Percentiles rank a stretch among this genome's conserved stretches.
Conservation (phyloP, 1,284 basidiomycete species). For the Heterobasidion occidentale region DNA sequence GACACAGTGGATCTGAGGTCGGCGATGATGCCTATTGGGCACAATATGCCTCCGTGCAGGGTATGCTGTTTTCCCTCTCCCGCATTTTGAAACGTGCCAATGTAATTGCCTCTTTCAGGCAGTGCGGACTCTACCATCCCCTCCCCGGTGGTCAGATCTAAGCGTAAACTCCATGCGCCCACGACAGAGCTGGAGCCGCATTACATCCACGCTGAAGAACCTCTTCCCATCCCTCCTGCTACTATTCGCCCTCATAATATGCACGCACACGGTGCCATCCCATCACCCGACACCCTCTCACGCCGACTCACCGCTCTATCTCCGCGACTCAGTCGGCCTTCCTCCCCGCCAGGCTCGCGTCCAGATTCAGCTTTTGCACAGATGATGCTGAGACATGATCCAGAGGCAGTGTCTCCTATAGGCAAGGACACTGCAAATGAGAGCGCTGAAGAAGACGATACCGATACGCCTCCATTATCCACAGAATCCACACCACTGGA, state of each 20-base stretch:
- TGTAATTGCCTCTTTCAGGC: slow-evolving; percentile 16
- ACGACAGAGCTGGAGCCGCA: slow-evolving; percentile 1
- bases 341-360: slow-evolving; percentile 10
- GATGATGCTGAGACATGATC: slow-evolving; percentile 4
- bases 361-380: slow-evolving; percentile 7
- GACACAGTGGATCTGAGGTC: slow-evolving; percentile 22
- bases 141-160: slow-evolving; percentile 24
- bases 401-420: slow-evolving; percentile 4
- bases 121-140: slow-evolving; percentile 33
- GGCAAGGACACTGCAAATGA: slow-evolving; percentile 14
- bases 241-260: slow-evolving; percentile 11
- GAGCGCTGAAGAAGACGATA: slow-evolving; percentile 16
- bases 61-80: slow-evolving; percentile 25
- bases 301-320: slow-evolving; percentile 20
- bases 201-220: slow-evolving; percentile 15
- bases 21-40: slow-evolving; percentile 74
- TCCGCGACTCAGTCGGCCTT: slow-evolving; percentile 13
- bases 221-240: slow-evolving; percentile 17
- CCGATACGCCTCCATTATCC: slow-evolving; percentile 13
- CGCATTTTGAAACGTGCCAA: not conserved
- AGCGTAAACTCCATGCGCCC: slow-evolving; percentile 18
- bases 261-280: slow-evolving; percentile 19
- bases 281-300: slow-evolving; percentile 23
- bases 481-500: not conserved
- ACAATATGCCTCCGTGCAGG: slow-evolving; percentile 59